phyloP scores from a whole-genome alignment of 2,329 filamentous ascomycete genomes.

The Claviceps monticola region DNA sequence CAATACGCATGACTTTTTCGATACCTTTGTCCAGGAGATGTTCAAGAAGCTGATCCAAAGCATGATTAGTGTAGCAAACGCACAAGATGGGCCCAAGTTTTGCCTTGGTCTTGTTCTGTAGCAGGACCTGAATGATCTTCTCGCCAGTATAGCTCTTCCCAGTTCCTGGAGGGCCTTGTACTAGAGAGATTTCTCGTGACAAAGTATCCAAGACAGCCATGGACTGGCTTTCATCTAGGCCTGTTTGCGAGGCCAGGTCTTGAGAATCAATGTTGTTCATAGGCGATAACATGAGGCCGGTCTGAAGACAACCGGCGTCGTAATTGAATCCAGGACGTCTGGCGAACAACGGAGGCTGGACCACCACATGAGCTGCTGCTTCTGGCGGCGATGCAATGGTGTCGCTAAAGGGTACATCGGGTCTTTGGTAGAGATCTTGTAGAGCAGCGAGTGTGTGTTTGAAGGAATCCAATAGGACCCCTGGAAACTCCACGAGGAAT shows the following conservation, averaged over 20 bases:
- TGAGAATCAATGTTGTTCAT: slow-evolving; percentile 8
- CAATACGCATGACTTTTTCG: slow-evolving; percentile 45
- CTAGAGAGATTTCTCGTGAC: slow-evolving; percentile 38
- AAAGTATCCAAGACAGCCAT: slow-evolving; percentile 39
- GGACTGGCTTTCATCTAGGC: slow-evolving; percentile 39
- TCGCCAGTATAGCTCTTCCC: slow-evolving; percentile 52
- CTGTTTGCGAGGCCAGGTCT: slow-evolving; percentile 20
- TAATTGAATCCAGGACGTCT: slow-evolving; percentile 34
- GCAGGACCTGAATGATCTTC: slow-evolving; percentile 40
- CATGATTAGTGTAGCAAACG: slow-evolving; percentile 37
- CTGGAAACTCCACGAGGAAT: slow-evolving; percentile 46
- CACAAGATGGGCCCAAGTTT: slow-evolving; percentile 36
- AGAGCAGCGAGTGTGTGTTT: slow-evolving; percentile 40
- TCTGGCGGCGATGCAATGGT: slow-evolving; percentile 24
- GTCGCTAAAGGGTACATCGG: slow-evolving; percentile 34
- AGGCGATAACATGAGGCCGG: slow-evolving; percentile 13
- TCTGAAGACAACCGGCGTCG: slow-evolving; percentile 22
- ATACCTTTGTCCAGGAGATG: slow-evolving; percentile 37
- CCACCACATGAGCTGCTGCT: slow-evolving; percentile 8
- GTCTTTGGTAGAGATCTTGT: slow-evolving; percentile 33
- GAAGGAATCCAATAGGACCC: slow-evolving; percentile 44
- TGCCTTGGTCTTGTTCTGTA: slow-evolving; percentile 26
- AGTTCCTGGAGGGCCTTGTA: slow-evolving; percentile 59
- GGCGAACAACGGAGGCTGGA: slow-evolving; percentile 38
- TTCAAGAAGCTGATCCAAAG: slow-evolving; percentile 44